phyloP scores from a whole-genome alignment of 2,329 filamentous ascomycete genomes.

The Hypomyces rosellus region DNA sequence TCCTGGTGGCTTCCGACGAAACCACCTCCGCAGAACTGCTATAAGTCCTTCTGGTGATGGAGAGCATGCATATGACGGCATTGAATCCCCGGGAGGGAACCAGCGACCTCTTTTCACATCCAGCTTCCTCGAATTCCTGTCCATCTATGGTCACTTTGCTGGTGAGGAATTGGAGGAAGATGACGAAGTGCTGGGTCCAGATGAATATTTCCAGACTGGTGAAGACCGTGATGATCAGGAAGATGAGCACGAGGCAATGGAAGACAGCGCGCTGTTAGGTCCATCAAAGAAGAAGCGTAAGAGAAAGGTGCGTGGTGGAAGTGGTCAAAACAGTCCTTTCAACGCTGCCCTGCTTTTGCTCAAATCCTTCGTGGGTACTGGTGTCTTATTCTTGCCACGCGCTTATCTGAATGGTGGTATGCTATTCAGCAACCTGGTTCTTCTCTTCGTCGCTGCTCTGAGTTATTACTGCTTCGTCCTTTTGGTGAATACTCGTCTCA shows the following conservation, averaged over 20 bases:
- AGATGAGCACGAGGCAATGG: conserved; percentile 74
- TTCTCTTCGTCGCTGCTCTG: conserved; percentile 76
- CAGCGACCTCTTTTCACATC: conserved; percentile 65
- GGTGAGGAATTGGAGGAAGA: conserved; percentile 96
- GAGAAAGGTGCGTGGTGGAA: conserved; percentile 66
- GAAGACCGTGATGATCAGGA: conserved; percentile 57
- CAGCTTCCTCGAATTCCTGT: conserved; percentile 93
- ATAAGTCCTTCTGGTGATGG: conserved; percentile 46
- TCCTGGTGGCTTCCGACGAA: conserved; percentile 86
- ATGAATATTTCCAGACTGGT: conserved; percentile 87
- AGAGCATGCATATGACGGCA: conserved; percentile 27
- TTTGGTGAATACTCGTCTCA: conserved; percentile 77
- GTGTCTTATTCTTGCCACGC: conserved; percentile 85
- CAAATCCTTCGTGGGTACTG: conserved; percentile 97
- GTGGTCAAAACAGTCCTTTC: conserved; percentile 69
- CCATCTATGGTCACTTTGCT: conserved; percentile 93
- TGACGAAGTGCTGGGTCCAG: conserved; percentile 77
- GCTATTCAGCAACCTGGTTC: conserved; percentile 88
- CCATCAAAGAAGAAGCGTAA: conserved; percentile 67
- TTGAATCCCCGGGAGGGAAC: conserved; percentile 25
- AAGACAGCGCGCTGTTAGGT: conserved; percentile 77
- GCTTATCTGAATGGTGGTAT: conserved; percentile 96
- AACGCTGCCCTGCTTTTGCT: conserved; percentile 80
- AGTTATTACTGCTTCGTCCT: conserved; percentile 98
- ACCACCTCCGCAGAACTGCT: conserved; percentile 75